These are phyloP conservation scores for Pyrus hybrid DNA, from an alignment of 331 rosid genomes.

Conservation along the genomic window DNA sequence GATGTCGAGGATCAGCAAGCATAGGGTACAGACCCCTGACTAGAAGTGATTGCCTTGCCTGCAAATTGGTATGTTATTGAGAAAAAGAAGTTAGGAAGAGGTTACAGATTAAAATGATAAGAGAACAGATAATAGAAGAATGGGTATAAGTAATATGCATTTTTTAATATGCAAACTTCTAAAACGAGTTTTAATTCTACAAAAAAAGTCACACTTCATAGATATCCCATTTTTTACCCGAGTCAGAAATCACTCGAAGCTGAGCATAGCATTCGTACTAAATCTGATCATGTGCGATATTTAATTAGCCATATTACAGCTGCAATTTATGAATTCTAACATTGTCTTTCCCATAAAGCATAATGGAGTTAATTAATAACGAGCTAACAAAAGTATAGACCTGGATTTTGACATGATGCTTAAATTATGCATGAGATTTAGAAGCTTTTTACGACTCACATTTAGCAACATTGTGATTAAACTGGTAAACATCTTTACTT, in stretches of 20 bases:
- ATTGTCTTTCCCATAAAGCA: neutral
- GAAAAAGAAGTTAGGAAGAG: neutral
- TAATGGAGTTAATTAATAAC: neutral
- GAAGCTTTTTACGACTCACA: neutral
- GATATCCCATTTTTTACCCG: too few species aligned
- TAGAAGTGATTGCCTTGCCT: slow-evolving; percentile 97
- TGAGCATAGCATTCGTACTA: neutral
- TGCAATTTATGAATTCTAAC: neutral
- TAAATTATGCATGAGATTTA: neutral
- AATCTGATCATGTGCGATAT: neutral
- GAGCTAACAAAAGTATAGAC: neutral
- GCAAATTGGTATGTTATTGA: slow-evolving; percentile 14
- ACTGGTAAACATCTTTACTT: neutral
- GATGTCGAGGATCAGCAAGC: slow-evolving; percentile 99
- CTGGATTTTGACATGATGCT: neutral
- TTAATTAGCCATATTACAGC: neutral
- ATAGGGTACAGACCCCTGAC: slow-evolving; percentile 96
- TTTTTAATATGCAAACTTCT: neutral
- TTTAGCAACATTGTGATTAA: neutral
- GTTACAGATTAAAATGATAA: neutral
- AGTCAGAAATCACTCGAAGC: too few species aligned
- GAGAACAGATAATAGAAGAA: neutral
- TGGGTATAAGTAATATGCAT: neutral
- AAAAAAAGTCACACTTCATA: too few species aligned
- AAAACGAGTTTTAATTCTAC: neutral